Evolutionary conservation across 108 stramenopile genomes (phyloP), one percentile per base, ranked within the genome.

Genomic region (Cyclotella baltica): DNA sequence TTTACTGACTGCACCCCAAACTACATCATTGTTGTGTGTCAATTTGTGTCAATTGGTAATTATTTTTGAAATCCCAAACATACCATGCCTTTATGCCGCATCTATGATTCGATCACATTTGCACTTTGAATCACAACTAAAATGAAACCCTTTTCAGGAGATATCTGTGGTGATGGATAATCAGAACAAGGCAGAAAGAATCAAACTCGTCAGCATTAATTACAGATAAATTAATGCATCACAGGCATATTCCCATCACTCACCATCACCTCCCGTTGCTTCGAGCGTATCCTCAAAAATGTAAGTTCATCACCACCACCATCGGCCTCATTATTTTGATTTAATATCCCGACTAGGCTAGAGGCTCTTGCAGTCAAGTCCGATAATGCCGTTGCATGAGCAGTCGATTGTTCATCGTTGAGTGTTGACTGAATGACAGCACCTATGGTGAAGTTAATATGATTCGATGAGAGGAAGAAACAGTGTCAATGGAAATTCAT

Each of bases 191-290:
- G 31, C 1, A 62, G 31, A 20, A 16, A 36, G 2, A 16, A 37
- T 33, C 35, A 20, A 10, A 56, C 22, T 23, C 15, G 56, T 29
- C 56, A 11, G 56, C 25, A 13, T 3, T 18, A 57, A 29, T 20
- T 57, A 1, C 25, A 4, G 47, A n/a, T 1, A 48, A 48, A 16
- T n/a, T n/a, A 48, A 48, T 48, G 6, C 13, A 43, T 11, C 13
- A 6, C 5, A 55, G 10, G 5, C 5, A 10, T 4, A 59, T 30
- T 13, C 4, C 31, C 18, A 28, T 3, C 28, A 70, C 72, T 62
- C 25, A 88, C 82, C 85, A 88, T 77, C 4, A 88, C 76, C 73
- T 88, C 87, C 13, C 74, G 73, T 27, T 88, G 78, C 31, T 83
- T 70, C 16, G 83, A 81, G 29, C 87, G 78, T 63, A 88, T 72